Conservation (phyloP, 352 stramenopile species). For the Phytophthora sp. region DNA sequence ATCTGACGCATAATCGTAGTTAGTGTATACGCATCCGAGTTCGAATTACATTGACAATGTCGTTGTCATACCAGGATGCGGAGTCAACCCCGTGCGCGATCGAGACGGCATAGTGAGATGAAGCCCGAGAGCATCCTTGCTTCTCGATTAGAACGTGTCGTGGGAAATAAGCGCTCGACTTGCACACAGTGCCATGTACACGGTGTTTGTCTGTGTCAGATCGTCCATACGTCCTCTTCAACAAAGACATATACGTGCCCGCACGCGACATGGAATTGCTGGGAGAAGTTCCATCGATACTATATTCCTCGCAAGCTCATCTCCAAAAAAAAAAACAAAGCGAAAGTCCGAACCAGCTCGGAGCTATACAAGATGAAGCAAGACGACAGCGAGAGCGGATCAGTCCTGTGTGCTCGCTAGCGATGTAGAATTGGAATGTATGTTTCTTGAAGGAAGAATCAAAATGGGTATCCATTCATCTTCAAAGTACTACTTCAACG, state of each 20-base stretch:
- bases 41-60: conserved; percentile 35
- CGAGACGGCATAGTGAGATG: conserved; percentile 23
- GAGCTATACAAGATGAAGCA: not conserved
- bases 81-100: conserved; percentile 17
- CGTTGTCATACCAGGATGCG: conserved; percentile 34
- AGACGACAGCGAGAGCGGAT: not conserved
- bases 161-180: conserved; percentile 18
- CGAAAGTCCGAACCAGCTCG: not conserved
- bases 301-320: not conserved
- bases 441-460: too few relatives aligned
- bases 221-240: too few relatives aligned
- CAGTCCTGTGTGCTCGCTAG: not conserved
- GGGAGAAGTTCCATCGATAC: not conserved
- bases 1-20: conserved; percentile 23
- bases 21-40: conserved; percentile 16
- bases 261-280: not conserved
- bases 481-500: too few relatives aligned
- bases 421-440: not conserved
- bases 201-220: not conserved
- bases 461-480: too few relatives aligned
- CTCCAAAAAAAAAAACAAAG: not conserved
- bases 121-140: not conserved
- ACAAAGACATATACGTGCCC: too few relatives aligned
- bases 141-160: conserved; percentile 17
- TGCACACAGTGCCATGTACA: not conserved